Evolutionary conservation across 257 asterid species (phyloP), one percentile per base, ranked within the genome.

Genomic region (Datura wrightii): DNA sequence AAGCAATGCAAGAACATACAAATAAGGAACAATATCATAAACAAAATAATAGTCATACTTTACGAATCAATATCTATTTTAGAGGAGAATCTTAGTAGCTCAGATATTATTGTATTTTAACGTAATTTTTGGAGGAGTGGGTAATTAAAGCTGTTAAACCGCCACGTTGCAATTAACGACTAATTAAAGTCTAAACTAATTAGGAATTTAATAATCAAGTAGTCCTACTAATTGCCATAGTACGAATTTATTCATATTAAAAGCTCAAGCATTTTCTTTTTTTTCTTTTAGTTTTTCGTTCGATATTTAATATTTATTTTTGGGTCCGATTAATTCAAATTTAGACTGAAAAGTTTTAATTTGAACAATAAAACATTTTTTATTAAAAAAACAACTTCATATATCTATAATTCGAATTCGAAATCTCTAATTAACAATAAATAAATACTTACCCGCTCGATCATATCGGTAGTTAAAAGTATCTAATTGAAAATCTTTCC

Each of bases 401-500:
- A 16, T 6, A 55, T 5, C 7, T 10, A 5, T 0, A 55, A 0
- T 1, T 55, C 1, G 1, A 52, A 52, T 52, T 52, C 1, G 5
- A 8, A 0, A 42, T 4, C 7, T 44, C 10, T 44, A 8, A 10
- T 52, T 10, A 10, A 52, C 7, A 13, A 13, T 1, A 18, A 13
- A 13, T 0, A 0, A 53, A 6, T 53, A 53, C n/a, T 53, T 53
- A 53, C 31, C 6, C 18, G 4, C 15, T 58, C 65, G 0, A 58
- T 0, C n/a, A 4, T 0, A 1, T 53, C 6, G 2, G 3, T 2
- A 1, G 0, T 11, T 3, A 18, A 5, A 58, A 58, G 10, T n/a
- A 44, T 71, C 16, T 46, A 5, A 42, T 44, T 18, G 39, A 5
- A 50, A 13, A 78, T 31, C 2, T 78, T 52, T 4, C 82, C 82